phyloP scores from a whole-genome alignment of 495 filamentous ascomycete genomes.

The Daldinia bambusicola region DNA sequence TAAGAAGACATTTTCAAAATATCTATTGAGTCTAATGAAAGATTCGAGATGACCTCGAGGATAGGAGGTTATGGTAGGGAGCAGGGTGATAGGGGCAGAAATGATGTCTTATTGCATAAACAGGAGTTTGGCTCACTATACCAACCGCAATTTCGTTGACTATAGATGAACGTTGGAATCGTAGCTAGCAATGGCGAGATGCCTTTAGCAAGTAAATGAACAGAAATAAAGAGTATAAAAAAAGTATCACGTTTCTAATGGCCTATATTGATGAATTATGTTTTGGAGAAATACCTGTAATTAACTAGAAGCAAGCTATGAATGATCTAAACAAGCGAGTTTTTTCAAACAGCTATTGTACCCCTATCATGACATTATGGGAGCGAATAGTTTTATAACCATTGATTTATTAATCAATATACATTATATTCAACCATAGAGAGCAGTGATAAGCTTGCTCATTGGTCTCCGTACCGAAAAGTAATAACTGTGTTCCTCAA shows the following conservation, averaged over 20 bases:
- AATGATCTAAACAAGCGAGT: not conserved
- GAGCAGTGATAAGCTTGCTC: not conserved
- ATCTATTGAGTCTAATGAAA: slow-evolving; percentile 58
- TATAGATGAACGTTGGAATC: slow-evolving; percentile 40
- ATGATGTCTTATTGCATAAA: slow-evolving; percentile 38
- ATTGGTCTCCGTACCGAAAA: not conserved
- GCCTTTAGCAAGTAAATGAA: slow-evolving; percentile 19
- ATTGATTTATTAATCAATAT: too few species aligned
- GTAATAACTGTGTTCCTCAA: not conserved
- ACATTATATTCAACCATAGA: not conserved
- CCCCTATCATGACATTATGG: not conserved
- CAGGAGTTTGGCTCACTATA: slow-evolving; percentile 43
- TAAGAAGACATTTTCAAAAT: slow-evolving; percentile 60
- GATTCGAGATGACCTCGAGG: slow-evolving; percentile 44
- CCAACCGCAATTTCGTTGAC: slow-evolving; percentile 35
- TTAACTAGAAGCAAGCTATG: not conserved
- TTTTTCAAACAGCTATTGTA: not conserved
- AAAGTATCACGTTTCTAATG: not conserved
- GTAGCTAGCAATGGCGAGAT: slow-evolving; percentile 33
- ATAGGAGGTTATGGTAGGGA: not conserved
- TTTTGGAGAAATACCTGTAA: not conserved
- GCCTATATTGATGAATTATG: not conserved
- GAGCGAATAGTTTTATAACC: too few species aligned
- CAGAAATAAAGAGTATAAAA: not conserved
- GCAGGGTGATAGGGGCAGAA: slow-evolving; percentile 8